phyloP scores from a whole-genome alignment of 495 filamentous ascomycete genomes.

The Neurospora sp. region DNA sequence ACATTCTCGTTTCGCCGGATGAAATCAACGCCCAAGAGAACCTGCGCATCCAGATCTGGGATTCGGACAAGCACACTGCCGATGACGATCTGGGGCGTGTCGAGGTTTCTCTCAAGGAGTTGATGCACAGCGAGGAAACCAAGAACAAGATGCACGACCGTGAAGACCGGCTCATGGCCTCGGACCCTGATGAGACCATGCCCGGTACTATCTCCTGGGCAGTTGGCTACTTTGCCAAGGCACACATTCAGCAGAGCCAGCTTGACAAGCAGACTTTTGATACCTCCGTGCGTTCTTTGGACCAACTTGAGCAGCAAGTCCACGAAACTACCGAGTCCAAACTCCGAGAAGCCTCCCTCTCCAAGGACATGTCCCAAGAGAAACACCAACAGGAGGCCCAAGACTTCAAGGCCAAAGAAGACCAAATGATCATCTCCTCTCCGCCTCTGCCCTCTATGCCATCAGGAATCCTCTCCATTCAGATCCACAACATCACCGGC shows the following conservation, averaged over 20 bases:
- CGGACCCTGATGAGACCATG: conserved; percentile 54
- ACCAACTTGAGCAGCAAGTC: conserved; percentile 44
- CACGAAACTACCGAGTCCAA: conserved; percentile 43
- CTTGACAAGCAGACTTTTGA: conserved; percentile 45
- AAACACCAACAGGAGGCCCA: conserved; percentile 53
- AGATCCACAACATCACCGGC: conserved; percentile 65
- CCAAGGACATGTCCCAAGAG: conserved; percentile 41
- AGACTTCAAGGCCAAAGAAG: conserved; percentile 43
- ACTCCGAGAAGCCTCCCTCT: conserved; percentile 45
- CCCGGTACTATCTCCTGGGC: conserved; percentile 61
- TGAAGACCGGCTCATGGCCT: conserved; percentile 47
- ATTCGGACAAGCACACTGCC: conserved; percentile 56
- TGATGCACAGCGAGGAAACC: conserved; percentile 47
- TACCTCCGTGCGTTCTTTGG: conserved; percentile 36
- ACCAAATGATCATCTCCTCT: conserved; percentile 46
- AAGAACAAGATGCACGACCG: conserved; percentile 47
- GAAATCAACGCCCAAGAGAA: conserved; percentile 65
- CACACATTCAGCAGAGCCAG: conserved; percentile 44
- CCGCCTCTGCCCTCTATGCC: conserved; percentile 47
- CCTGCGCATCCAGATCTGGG: conserved; percentile 59
- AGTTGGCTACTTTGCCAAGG: conserved; percentile 61
- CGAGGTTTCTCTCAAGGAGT: conserved; percentile 52
- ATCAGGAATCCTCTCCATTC: conserved; percentile 55
- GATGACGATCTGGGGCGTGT: conserved; percentile 65
- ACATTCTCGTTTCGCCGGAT: conserved; percentile 53